These are phyloP conservation scores for Casuarina glauca DNA, from an alignment of 306 rosid species.

Conservation along the genomic window DNA sequence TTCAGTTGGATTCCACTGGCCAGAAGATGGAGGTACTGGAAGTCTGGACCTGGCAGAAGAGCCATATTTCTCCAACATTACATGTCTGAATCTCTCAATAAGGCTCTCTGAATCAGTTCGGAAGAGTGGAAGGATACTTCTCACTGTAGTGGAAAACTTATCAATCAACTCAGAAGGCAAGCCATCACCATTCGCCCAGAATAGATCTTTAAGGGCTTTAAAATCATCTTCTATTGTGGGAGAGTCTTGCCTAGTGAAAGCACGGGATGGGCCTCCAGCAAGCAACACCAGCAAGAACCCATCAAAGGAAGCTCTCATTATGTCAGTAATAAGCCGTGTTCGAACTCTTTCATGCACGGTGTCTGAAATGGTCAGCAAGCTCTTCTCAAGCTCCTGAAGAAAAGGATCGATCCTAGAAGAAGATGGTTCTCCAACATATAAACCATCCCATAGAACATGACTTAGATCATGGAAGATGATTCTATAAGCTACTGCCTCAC, in stretches of 20 bases:
- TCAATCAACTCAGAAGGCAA: conserved; percentile 87
- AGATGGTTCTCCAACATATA: conserved; percentile 81
- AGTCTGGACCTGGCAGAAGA: conserved; percentile 83
- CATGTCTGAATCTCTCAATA: conserved; percentile 70
- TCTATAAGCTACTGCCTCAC: conserved; percentile 84
- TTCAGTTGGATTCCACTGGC: conserved; percentile 90
- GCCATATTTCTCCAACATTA: conserved; percentile 73
- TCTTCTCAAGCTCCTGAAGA: conserved; percentile 74
- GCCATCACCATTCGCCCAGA: conserved; percentile 96
- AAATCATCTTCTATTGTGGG: conserved; percentile 88
- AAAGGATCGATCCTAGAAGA: conserved; percentile 84
- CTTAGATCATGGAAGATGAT: conserved; percentile 79
- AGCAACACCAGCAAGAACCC: conserved; percentile 93
- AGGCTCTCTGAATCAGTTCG: conserved; percentile 77
- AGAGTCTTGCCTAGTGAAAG: conserved; percentile 74
- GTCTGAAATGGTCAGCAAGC: conserved; percentile 62
- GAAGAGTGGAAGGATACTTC: conserved; percentile 79
- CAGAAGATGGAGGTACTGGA: conserved; percentile 93
- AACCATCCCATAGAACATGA: conserved; percentile 73
- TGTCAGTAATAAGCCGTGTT: conserved; percentile 71
- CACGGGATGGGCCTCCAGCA: conserved; percentile 96
- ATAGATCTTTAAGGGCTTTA: conserved; percentile 73
- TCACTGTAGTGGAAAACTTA: conserved; percentile 63
- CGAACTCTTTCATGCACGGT: conserved; percentile 80
- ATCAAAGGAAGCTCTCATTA: conserved; percentile 97